A percentile compares a stretch with the other conserved stretches of the same genome.
These are phyloP conservation scores for Juglanconis sp. DNA, from an alignment of 2,329 filamentous ascomycete species.

Conservation along the genomic window DNA sequence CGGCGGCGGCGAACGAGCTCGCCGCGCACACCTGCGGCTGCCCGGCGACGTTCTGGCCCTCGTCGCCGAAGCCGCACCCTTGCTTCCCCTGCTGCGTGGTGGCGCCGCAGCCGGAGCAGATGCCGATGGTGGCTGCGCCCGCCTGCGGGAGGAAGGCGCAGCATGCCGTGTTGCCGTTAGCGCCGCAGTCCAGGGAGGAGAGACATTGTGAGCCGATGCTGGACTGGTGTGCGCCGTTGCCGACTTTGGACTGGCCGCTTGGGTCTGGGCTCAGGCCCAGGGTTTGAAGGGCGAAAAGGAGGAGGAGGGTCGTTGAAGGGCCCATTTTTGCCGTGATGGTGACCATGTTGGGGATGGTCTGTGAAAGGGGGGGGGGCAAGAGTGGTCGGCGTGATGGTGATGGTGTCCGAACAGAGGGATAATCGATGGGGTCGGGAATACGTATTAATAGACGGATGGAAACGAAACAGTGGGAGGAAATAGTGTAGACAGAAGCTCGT, in stretches of 20 bases:
- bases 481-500: neutral
- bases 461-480: neutral
- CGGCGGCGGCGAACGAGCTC: neutral
- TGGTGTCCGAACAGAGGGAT: no score
- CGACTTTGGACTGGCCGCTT: neutral
- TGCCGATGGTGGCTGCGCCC: neutral
- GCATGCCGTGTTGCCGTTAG: neutral
- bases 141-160: neutral
- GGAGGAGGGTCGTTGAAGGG: neutral
- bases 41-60: neutral
- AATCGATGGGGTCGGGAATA: no score
- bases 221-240: neutral
- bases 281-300: conserved; percentile 6
- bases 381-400: neutral
- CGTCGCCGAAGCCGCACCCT: conserved; percentile 1
- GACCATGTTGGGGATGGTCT: conserved; percentile 2
- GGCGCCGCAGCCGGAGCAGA: neutral
- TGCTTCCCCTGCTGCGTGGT: neutral
- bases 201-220: neutral
- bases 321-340: neutral
- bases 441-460: neutral
- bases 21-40: neutral
- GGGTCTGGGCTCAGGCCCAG: conserved; percentile 2
- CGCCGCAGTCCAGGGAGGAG: conserved; percentile 2
- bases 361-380: no score